These are phyloP conservation scores for Phoma sp. DNA, from an alignment of 2,329 filamentous ascomycete species.

Conservation along the genomic window DNA sequence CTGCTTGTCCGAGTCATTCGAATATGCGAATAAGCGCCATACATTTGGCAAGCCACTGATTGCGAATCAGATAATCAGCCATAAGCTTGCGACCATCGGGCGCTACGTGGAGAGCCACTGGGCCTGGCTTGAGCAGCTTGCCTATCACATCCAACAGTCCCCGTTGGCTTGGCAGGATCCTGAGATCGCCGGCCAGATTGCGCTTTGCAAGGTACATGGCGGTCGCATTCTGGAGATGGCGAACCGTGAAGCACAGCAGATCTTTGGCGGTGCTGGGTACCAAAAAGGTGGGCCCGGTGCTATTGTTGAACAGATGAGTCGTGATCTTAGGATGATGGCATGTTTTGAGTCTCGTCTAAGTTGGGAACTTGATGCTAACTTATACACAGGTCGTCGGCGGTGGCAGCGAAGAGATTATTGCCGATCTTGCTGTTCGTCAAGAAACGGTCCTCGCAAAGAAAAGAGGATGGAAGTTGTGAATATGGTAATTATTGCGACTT, in stretches of 20 bases:
- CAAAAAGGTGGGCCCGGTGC: slow-evolving; percentile 57
- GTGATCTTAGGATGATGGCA: slow-evolving; percentile 61
- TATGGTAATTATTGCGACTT: neutral
- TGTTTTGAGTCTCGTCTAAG: slow-evolving; percentile 24
- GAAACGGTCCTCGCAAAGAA: slow-evolving; percentile 50
- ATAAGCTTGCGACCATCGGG: slow-evolving; percentile 65
- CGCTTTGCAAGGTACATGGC: slow-evolving; percentile 57
- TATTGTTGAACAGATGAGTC: slow-evolving; percentile 60
- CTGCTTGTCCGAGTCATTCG: slow-evolving; percentile 60
- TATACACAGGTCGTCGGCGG: slow-evolving; percentile 51
- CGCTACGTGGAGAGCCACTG: slow-evolving; percentile 66
- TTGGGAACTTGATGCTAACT: slow-evolving; percentile 5
- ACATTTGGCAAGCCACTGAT: slow-evolving; percentile 67
- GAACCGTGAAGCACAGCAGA: slow-evolving; percentile 60
- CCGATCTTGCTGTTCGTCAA: slow-evolving; percentile 59
- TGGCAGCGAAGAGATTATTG: slow-evolving; percentile 62
- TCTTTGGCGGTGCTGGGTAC: slow-evolving; percentile 61
- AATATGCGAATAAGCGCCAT: slow-evolving; percentile 58
- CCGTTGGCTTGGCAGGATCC: slow-evolving; percentile 49
- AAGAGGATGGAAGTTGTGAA: slow-evolving; percentile 54
- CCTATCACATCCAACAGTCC: slow-evolving; percentile 58
- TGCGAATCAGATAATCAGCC: slow-evolving; percentile 63
- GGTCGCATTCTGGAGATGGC: slow-evolving; percentile 58
- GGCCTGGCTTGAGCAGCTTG: slow-evolving; percentile 67
- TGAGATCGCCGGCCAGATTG: slow-evolving; percentile 48